Percentiles rank a stretch among this genome's conserved stretches.
These are phyloP conservation scores for Didymella glomerata DNA, from an alignment of 2,329 filamentous ascomycete species.

Conservation along the genomic window DNA sequence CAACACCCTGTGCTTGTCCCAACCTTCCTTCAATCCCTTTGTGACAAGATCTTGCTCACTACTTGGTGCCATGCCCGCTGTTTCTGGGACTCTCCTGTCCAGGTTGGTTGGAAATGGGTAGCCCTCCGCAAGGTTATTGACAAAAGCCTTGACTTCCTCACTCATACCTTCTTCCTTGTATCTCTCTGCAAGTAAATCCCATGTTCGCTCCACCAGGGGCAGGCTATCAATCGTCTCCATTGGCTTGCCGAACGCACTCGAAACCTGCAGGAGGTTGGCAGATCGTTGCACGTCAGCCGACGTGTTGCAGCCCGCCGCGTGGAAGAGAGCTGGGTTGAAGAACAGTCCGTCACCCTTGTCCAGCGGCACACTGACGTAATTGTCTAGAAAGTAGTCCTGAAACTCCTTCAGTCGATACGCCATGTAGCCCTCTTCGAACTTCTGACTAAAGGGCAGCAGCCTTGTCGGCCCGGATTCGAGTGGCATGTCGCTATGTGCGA, in stretches of 20 bases:
- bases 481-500: constrained; percentile 70
- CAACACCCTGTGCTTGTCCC: constrained; percentile 54
- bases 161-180: constrained; percentile 52
- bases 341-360: constrained; percentile 67
- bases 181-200: constrained; percentile 51
- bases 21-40: constrained; percentile 55
- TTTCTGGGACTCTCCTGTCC: constrained; percentile 64
- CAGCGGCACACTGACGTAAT: constrained; percentile 63
- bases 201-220: constrained; percentile 58
- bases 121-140: constrained; percentile 64
- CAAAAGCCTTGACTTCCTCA: constrained; percentile 56
- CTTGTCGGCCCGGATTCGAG: constrained; percentile 66
- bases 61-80: constrained; percentile 67
- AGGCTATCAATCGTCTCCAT: constrained; percentile 68
- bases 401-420: constrained; percentile 65
- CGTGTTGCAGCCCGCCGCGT: constrained; percentile 68
- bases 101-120: constrained; percentile 71
- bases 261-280: constrained; percentile 70
- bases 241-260: constrained; percentile 68
- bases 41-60: constrained; percentile 65
- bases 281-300: constrained; percentile 59
- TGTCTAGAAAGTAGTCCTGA: constrained; percentile 61
- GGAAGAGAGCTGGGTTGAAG: constrained; percentile 70
- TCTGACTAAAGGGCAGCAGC: constrained; percentile 68
- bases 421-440: constrained; percentile 65